Conservation (phyloP, 805 yeast species). For the Nakazawaea ishiwadae region DNA sequence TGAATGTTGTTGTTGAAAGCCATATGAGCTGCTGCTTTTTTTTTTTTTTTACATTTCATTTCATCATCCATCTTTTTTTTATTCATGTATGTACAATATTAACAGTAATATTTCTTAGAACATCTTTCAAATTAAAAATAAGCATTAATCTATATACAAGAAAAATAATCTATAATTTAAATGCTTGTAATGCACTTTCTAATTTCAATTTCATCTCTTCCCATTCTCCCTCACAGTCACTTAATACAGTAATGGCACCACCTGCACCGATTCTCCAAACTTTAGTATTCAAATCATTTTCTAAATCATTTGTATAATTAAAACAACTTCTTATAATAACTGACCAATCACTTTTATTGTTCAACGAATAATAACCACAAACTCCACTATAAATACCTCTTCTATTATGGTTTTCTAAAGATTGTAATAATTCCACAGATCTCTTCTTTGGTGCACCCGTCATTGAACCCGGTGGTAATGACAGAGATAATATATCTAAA, state of each 20-base stretch:
- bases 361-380: constrained; percentile 89
- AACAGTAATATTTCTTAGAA: too few relatives aligned
- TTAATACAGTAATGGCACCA: constrained; percentile 91
- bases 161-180: constrained; percentile 24
- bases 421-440: constrained; percentile 77
- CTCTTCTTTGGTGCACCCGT: constrained; percentile 98
- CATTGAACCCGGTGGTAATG: constrained; percentile 98
- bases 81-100: neutral
- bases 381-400: constrained; percentile 92
- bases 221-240: constrained; percentile 82
- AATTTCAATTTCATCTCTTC: constrained; percentile 85
- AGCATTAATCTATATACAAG: neutral
- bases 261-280: constrained; percentile 95
- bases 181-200: constrained; percentile 74
- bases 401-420: constrained; percentile 52
- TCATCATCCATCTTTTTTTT: neutral
- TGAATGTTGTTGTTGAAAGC: too few relatives aligned
- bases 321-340: constrained; percentile 86
- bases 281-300: constrained; percentile 21
- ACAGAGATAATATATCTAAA: constrained; percentile 67
- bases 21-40: neutral
- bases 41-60: neutral
- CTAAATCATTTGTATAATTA: constrained; percentile 49
- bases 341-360: constrained; percentile 91
- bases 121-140: too few relatives aligned